Percentiles rank a stretch among this genome's conserved stretches.
These are phyloP conservation scores for Prunus yedoensis DNA, from an alignment of 331 rosid genomes.

Conservation along the genomic window DNA sequence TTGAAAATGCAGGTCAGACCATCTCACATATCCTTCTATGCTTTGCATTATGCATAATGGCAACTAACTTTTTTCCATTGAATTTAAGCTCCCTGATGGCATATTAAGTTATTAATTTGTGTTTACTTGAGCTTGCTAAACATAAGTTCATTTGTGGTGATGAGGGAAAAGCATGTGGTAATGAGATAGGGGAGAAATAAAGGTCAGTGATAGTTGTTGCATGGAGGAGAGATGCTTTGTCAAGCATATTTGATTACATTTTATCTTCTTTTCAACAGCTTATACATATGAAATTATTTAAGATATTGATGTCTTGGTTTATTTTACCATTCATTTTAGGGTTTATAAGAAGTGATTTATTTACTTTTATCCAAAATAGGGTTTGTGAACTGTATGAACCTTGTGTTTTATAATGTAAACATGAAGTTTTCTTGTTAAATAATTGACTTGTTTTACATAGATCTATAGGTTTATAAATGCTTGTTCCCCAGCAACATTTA, in stretches of 20 bases:
- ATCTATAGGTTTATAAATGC: background rate
- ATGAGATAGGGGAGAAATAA: background rate
- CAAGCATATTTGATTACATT: background rate
- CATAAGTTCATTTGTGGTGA: background rate
- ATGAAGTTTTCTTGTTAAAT: background rate
- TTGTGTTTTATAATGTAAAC: background rate
- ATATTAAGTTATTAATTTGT: background rate
- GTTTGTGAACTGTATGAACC: background rate
- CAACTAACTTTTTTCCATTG: background rate
- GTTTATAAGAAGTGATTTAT: background rate
- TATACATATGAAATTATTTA: background rate
- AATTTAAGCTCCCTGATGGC: too few relatives aligned
- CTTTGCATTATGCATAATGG: background rate
- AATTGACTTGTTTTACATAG: background rate
- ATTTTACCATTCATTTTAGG: background rate
- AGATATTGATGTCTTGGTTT: background rate
- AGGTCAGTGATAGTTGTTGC: background rate
- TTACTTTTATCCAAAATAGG: background rate
- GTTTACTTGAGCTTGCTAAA: conserved; percentile 2
- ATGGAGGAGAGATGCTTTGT: background rate
- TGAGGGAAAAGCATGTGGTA: background rate
- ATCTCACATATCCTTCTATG: background rate
- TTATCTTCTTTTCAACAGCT: background rate
- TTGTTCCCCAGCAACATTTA: background rate
- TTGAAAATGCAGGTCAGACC: conserved; percentile 81